These are phyloP conservation scores for Westerdykella aurantiaca DNA, from an alignment of 2,329 filamentous ascomycete genomes.

Conservation along the genomic window DNA sequence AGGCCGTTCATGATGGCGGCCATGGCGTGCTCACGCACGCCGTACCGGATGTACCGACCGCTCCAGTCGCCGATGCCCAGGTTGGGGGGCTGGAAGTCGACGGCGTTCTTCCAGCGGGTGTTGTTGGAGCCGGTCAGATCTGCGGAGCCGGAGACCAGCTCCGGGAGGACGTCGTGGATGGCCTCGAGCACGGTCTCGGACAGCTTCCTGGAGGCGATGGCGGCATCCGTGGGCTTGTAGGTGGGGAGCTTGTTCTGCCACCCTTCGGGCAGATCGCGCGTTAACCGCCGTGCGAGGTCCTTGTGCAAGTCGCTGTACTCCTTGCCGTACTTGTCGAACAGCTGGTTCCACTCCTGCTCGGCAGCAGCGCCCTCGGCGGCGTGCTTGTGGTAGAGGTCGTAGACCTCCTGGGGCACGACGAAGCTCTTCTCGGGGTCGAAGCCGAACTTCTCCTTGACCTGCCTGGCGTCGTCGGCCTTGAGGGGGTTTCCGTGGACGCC, in stretches of 20 bases:
- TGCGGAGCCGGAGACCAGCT: slow-evolving; percentile 91
- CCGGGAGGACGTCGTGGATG: slow-evolving; percentile 75
- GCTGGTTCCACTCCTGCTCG: slow-evolving; percentile 92
- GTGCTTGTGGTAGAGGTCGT: slow-evolving; percentile 83
- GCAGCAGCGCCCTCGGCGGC: slow-evolving; percentile 77
- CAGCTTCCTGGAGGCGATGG: slow-evolving; percentile 89
- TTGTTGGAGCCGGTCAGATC: slow-evolving; percentile 98
- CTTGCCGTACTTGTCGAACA: slow-evolving; percentile 78
- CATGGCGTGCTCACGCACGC: slow-evolving; percentile 90
- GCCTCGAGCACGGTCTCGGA: slow-evolving; percentile 90
- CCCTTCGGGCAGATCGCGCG: slow-evolving; percentile 81
- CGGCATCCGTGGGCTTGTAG: slow-evolving; percentile 79
- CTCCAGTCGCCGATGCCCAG: slow-evolving; percentile 81
- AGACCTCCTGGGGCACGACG: slow-evolving; percentile 88
- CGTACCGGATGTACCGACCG: slow-evolving; percentile 88
- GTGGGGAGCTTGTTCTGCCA: slow-evolving; percentile 92
- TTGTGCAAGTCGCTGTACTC: slow-evolving; percentile 72
- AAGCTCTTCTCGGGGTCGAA: slow-evolving; percentile 95
- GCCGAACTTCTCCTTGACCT: slow-evolving; percentile 90
- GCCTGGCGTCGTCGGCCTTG: slow-evolving; percentile 88
- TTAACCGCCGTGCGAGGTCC: slow-evolving; percentile 75
- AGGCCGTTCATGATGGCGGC: slow-evolving; percentile 93
- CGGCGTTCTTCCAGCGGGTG: slow-evolving; percentile 93
- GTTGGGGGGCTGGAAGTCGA: slow-evolving; percentile 92
- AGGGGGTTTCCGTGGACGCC: slow-evolving; percentile 95